Evolutionary conservation across 2,329 filamentous ascomycete genomes (phyloP).

Genomic region (Colletotrichum sp.): DNA sequence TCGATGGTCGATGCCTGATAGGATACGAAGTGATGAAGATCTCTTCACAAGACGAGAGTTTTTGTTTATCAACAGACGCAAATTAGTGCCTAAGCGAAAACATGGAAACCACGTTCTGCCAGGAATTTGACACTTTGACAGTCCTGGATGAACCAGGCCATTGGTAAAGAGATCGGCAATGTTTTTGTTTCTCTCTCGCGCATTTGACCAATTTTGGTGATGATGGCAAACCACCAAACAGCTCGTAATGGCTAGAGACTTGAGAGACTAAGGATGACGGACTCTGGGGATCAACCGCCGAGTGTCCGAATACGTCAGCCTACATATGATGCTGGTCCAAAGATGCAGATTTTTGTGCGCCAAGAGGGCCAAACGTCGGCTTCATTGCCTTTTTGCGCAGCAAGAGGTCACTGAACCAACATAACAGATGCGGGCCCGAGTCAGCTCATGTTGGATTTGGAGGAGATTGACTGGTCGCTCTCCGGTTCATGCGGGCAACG

Average conservation of each 20-base stretch:
- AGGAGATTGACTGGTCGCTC: not conserved
- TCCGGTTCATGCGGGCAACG: not conserved
- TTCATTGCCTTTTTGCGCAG: not conserved
- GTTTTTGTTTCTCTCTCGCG: not conserved
- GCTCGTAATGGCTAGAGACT: too few species aligned
- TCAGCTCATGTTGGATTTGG: not conserved
- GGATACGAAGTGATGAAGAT: constrained; percentile 3
- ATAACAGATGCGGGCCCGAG: not conserved
- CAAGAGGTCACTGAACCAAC: not conserved
- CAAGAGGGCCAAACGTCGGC: constrained; percentile 6
- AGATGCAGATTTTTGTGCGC: not conserved
- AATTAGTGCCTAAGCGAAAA: not conserved
- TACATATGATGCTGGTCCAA: not conserved
- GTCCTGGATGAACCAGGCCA: not conserved
- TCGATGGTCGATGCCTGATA: not conserved
- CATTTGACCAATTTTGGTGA: not conserved
- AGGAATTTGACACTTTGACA: not conserved
- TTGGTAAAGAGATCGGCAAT: not conserved
- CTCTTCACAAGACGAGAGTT: not conserved
- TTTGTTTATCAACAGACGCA: not conserved
- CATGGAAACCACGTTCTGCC: constrained; percentile 1
- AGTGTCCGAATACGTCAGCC: not conserved
- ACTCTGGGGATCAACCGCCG: not conserved
- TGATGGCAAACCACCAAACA: not conserved
- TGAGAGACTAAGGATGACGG: not conserved